phyloP scores from a whole-genome alignment of 441 rosid species.

The Populus tomentosa region DNA sequence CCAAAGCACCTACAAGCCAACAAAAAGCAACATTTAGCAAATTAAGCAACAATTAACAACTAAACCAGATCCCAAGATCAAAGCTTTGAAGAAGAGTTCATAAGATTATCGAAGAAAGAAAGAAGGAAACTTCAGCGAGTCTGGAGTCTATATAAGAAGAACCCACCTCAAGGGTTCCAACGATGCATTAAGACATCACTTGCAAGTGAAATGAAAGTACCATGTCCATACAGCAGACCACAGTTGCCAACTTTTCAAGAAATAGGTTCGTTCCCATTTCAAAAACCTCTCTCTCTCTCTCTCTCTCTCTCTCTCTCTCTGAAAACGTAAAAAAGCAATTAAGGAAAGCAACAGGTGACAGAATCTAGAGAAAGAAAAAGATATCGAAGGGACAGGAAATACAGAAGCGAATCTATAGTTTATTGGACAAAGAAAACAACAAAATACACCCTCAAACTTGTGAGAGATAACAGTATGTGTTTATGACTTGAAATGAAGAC shows the following conservation, averaged over 20 bases:
- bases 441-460: not conserved
- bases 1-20: slow-evolving; percentile 27
- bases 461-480: not conserved
- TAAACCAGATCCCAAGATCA: slow-evolving; percentile 33
- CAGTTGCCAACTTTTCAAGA: slow-evolving; percentile 26
- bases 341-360: slow-evolving; percentile 18
- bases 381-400: slow-evolving; percentile 19
- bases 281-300: too few species aligned
- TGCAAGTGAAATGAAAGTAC: slow-evolving; percentile 34
- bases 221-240: slow-evolving; percentile 29
- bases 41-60: slow-evolving; percentile 17
- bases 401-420: slow-evolving; percentile 25
- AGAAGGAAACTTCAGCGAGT: slow-evolving; percentile 18
- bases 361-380: slow-evolving; percentile 24
- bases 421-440: slow-evolving; percentile 16
- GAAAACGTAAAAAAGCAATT: slow-evolving; percentile 14
- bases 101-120: slow-evolving; percentile 5
- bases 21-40: slow-evolving; percentile 15
- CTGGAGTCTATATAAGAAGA: not conserved
- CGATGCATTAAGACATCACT: slow-evolving; percentile 29
- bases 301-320: too few species aligned
- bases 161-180: not conserved
- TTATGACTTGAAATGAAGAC: slow-evolving; percentile 13
- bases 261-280: slow-evolving; percentile 22
- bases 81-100: not conserved